phyloP scores from a whole-genome alignment of 768 basidiomycete genomes.

The Cyclocybe cylindracea region DNA sequence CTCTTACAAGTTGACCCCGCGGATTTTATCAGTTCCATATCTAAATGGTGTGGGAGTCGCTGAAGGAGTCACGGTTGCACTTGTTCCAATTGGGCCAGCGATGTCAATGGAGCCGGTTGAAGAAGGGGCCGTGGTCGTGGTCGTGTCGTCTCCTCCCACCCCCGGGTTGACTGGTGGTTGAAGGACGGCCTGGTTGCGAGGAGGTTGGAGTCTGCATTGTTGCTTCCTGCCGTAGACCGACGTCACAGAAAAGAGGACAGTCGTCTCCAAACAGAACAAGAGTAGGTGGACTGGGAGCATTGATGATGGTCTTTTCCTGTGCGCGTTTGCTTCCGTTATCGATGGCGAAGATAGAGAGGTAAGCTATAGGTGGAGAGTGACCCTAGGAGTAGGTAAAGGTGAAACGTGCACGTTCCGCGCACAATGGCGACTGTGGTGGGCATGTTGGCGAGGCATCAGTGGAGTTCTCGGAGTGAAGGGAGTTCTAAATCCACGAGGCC shows the following conservation, averaged over 20 bases:
- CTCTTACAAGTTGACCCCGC: constrained; percentile 27
- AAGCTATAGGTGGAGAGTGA: too few relatives aligned
- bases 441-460: too few relatives aligned
- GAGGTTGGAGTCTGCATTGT: constrained; percentile 20
- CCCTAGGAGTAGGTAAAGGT: too few relatives aligned
- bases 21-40: constrained; percentile 24
- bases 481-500: too few relatives aligned
- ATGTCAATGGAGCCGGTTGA: background rate
- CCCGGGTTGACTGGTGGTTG: constrained; percentile 15
- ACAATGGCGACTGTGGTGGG: too few relatives aligned
- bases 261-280: constrained; percentile 13
- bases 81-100: constrained; percentile 3
- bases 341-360: too few relatives aligned
- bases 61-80: constrained; percentile 4
- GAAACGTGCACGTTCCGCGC: too few relatives aligned
- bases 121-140: background rate
- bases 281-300: constrained; percentile 2
- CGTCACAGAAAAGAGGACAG: constrained; percentile 10
- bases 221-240: constrained; percentile 15
- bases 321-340: background rate
- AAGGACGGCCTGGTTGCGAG: constrained; percentile 12
- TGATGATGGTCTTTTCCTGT: background rate
- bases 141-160: background rate
- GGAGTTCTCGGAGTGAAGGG: too few relatives aligned
- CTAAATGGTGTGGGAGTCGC: constrained; percentile 17